These are phyloP conservation scores for Pezicula carpinea DNA, from an alignment of 2,329 filamentous ascomycete species.

Conservation along the genomic window DNA sequence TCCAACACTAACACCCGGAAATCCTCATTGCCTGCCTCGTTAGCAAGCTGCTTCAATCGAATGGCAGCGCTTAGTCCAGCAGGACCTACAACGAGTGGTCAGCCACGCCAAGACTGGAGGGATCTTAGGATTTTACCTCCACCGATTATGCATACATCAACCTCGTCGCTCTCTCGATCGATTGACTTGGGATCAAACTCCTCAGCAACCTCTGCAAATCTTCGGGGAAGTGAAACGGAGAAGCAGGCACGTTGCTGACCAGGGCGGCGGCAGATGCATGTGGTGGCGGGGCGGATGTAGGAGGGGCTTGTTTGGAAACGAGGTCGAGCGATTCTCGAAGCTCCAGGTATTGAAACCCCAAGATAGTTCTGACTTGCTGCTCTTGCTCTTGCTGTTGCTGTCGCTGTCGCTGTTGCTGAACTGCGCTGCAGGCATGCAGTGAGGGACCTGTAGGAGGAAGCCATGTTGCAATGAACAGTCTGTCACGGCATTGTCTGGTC, in stretches of 20 bases:
- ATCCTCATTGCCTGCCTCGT: conserved; percentile 90
- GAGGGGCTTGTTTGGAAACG: conserved; percentile 12
- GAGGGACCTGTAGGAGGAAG: conserved; percentile 21
- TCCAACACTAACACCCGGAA: conserved; percentile 91
- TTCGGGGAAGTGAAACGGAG: conserved; percentile 36
- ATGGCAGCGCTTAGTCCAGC: conserved; percentile 91
- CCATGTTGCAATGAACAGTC: conserved; percentile 12
- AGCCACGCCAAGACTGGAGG: background rate
- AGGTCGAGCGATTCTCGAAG: conserved; percentile 12
- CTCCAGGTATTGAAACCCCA: conserved; percentile 9
- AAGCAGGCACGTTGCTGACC: conserved; percentile 33
- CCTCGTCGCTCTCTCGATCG: conserved; percentile 86
- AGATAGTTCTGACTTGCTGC: conserved; percentile 13
- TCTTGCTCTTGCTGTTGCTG: too few species aligned
- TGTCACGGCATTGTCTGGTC: conserved; percentile 3
- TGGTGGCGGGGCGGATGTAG: conserved; percentile 16
- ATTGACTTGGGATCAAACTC: conserved; percentile 62
- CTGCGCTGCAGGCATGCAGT: conserved; percentile 22
- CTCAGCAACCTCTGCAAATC: conserved; percentile 43
- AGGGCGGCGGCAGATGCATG: conserved; percentile 11
- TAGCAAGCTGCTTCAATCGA: conserved; percentile 90
- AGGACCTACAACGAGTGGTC: conserved; percentile 51
- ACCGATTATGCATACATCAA: conserved; percentile 95
- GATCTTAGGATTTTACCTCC: conserved; percentile 51
- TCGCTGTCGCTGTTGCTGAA: too few species aligned